A percentile compares a stretch with the other conserved stretches of the same genome.
Conservation (phyloP, 2,329 filamentous ascomycete species). For the Pseudopithomyces chartarum region DNA sequence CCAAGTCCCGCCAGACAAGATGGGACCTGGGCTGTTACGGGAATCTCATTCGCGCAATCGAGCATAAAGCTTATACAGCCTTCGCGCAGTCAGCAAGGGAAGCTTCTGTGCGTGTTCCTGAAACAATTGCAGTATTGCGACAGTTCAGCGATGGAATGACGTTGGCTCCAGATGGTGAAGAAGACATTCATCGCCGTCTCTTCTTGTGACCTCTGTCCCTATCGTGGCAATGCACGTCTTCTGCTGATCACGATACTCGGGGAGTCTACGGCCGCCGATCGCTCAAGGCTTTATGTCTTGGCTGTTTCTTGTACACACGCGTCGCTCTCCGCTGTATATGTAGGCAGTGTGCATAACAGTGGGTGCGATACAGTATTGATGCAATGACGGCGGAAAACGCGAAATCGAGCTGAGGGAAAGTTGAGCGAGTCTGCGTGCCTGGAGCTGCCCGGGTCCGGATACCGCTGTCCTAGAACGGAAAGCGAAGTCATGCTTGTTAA, state of each 20-base stretch:
- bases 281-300: background rate
- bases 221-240: background rate
- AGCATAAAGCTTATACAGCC: slow-evolving; percentile 7
- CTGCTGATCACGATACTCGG: background rate
- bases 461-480: no score
- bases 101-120: background rate
- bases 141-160: background rate
- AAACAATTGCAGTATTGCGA: background rate
- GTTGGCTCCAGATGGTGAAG: background rate
- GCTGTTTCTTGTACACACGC: background rate
- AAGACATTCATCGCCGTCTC: no score
- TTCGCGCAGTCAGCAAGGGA: background rate
- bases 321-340: background rate
- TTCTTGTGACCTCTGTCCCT: background rate
- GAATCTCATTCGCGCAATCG: background rate
- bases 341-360: background rate
- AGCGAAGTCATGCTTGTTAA: no score
- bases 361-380: background rate
- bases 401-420: background rate
- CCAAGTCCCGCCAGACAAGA: background rate
- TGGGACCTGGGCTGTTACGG: background rate
- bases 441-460: background rate
- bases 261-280: background rate
- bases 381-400: background rate
- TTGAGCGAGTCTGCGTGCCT: background rate